phyloP scores from a whole-genome alignment of 2,329 filamentous ascomycete species.

The Alternaria longipes region DNA sequence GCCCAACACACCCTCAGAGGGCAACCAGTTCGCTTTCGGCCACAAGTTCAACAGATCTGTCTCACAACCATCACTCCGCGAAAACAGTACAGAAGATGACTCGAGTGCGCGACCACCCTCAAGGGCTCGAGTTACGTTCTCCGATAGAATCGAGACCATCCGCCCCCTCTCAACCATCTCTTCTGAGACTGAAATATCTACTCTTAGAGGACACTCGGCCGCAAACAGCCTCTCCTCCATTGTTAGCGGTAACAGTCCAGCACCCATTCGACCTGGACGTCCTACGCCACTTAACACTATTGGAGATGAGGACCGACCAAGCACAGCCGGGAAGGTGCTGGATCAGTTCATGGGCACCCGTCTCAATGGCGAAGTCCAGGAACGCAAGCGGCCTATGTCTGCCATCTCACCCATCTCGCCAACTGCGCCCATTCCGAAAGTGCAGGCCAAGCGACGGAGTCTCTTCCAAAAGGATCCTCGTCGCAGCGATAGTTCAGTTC shows the following conservation, averaged over 20 bases:
- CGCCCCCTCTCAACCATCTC: slow-evolving; percentile 85
- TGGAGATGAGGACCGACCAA: slow-evolving; percentile 63
- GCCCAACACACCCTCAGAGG: slow-evolving; percentile 67
- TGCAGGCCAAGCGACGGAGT: slow-evolving; percentile 46
- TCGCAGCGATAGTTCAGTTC: slow-evolving; percentile 49
- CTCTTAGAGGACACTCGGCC: slow-evolving; percentile 75
- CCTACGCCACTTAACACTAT: slow-evolving; percentile 51
- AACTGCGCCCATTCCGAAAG: slow-evolving; percentile 12
- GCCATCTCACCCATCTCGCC: slow-evolving; percentile 40
- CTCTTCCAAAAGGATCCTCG: slow-evolving; percentile 63
- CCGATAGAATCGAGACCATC: slow-evolving; percentile 84
- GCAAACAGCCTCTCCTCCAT: slow-evolving; percentile 84
- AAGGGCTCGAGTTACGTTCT: slow-evolving; percentile 79
- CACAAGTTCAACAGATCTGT: slow-evolving; percentile 50
- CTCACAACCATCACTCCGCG: slow-evolving; percentile 52
- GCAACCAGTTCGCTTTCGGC: slow-evolving; percentile 51
- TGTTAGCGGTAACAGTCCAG: slow-evolving; percentile 66
- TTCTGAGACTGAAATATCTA: slow-evolving; percentile 77
- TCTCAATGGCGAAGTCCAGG: slow-evolving; percentile 36
- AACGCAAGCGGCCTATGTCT: slow-evolving; percentile 50
- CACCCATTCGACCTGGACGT: slow-evolving; percentile 53
- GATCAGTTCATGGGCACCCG: slow-evolving; percentile 54
- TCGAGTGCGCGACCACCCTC: slow-evolving; percentile 51
- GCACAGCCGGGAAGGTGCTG: slow-evolving; percentile 75
- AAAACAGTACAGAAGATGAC: slow-evolving; percentile 35